A percentile compares a stretch with the other conserved stretches of the same genome.
phyloP scores from a whole-genome alignment of 1,139 yeast genomes.

The Yamadazyma conglobata region DNA sequence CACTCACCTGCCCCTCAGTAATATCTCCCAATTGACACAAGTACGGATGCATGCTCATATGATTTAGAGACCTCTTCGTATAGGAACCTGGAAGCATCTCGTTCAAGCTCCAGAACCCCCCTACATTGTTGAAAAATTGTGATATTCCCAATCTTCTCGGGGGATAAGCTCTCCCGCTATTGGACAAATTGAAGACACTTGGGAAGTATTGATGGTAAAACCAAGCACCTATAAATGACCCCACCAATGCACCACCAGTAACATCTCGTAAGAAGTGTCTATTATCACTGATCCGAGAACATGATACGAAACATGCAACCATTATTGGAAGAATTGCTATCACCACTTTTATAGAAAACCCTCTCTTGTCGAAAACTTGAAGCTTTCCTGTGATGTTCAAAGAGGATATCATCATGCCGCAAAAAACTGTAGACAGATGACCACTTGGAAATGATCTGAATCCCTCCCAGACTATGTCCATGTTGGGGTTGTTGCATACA shows the following conservation, averaged over 20 bases:
- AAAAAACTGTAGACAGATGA: slow-evolving; percentile 46
- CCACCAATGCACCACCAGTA: slow-evolving; percentile 39
- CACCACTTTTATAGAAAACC: slow-evolving; percentile 33
- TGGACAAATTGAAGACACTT: slow-evolving; percentile 24
- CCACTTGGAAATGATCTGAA: slow-evolving; percentile 53
- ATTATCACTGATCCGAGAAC: slow-evolving; percentile 48
- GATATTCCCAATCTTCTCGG: slow-evolving; percentile 41
- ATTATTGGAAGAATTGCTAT: slow-evolving; percentile 33
- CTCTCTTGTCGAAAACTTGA: slow-evolving; percentile 36
- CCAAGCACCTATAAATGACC: slow-evolving; percentile 28
- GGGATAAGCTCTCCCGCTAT: slow-evolving; percentile 41
- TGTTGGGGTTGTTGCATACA: slow-evolving; percentile 29
- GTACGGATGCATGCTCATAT: slow-evolving; percentile 5
- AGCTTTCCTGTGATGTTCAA: slow-evolving; percentile 36
- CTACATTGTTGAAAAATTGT: slow-evolving; percentile 21
- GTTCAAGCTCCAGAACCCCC: slow-evolving; percentile 34
- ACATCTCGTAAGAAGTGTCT: slow-evolving; percentile 46
- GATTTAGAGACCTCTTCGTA: slow-evolving; percentile 17
- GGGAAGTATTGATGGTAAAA: slow-evolving; percentile 45
- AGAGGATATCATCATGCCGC: slow-evolving; percentile 38
- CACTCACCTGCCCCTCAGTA: slow-evolving; percentile 5
- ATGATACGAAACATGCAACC: slow-evolving; percentile 35
- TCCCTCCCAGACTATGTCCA: slow-evolving; percentile 38
- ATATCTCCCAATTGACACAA: slow-evolving; percentile 1
- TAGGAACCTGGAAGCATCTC: slow-evolving; percentile 21